Evolutionary conservation across 2,329 filamentous ascomycete species (phyloP).

Genomic region (Fonsecaea nubica): DNA sequence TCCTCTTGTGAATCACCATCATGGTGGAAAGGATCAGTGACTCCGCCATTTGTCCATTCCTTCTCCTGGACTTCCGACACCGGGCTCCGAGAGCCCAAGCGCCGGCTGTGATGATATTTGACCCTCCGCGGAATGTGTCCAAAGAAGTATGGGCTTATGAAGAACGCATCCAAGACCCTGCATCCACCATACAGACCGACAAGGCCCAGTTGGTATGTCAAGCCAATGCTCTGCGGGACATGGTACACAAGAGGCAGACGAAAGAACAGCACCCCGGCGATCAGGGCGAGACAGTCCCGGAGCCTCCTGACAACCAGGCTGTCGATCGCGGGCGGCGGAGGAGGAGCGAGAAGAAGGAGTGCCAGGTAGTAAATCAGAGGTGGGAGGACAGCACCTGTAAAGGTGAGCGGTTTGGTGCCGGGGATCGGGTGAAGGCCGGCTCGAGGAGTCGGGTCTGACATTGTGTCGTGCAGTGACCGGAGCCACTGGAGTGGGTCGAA

Average conservation of each 20-base stretch:
- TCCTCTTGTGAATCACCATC: constrained; percentile 2
- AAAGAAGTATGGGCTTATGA: constrained; percentile 51
- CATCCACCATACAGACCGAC: constrained; percentile 53
- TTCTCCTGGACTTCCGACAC: constrained; percentile 25
- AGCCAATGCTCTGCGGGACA: constrained; percentile 53
- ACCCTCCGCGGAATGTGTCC: constrained; percentile 52
- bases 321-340: constrained; percentile 47
- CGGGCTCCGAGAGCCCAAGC: constrained; percentile 42
- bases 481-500: constrained; percentile 7
- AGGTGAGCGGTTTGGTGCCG: constrained; percentile 49
- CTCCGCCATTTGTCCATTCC: constrained; percentile 34
- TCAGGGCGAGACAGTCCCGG: constrained; percentile 48
- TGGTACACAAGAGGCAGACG: constrained; percentile 52
- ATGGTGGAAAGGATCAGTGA: constrained; percentile 32
- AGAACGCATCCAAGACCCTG: constrained; percentile 53
- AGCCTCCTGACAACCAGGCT: constrained; percentile 43
- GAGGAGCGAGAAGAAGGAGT: constrained; percentile 50
- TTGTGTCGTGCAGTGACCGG: constrained; percentile 1
- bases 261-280: constrained; percentile 50
- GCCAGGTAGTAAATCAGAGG: constrained; percentile 53
- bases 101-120: constrained; percentile 48
- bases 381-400: constrained; percentile 49
- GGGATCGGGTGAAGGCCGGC: constrained; percentile 51
- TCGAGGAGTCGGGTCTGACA: constrained; percentile 40
- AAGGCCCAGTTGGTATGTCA: constrained; percentile 54